These are phyloP conservation scores for Leucosporidium scottii DNA, from an alignment of 768 basidiomycete species.

Conservation along the genomic window DNA sequence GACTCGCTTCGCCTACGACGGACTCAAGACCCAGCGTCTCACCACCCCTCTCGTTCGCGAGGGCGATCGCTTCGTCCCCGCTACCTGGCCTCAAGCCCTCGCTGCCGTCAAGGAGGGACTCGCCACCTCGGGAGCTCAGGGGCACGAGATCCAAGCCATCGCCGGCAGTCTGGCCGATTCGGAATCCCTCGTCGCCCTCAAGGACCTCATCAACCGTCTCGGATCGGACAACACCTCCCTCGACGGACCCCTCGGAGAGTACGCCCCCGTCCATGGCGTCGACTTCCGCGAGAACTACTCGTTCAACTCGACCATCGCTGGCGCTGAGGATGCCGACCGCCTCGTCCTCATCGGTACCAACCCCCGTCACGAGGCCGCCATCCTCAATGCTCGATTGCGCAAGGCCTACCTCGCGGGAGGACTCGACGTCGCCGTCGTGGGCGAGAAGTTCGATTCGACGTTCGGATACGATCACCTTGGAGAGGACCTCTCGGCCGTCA, in stretches of 20 bases:
- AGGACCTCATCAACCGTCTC: conserved; percentile 84
- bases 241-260: conserved; percentile 63
- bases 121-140: conserved; percentile 67
- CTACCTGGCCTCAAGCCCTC: conserved; percentile 86
- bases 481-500: conserved; percentile 61
- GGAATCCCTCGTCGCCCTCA: conserved; percentile 84
- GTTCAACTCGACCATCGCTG: conserved; percentile 87
- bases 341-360: conserved; percentile 94
- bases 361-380: conserved; percentile 93
- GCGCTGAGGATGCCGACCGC: conserved; percentile 81
- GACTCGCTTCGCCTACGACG: conserved; percentile 93
- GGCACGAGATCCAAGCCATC: conserved; percentile 88
- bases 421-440: conserved; percentile 80
- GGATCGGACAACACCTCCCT: conserved; percentile 88
- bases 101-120: conserved; percentile 71
- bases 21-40: conserved; percentile 86
- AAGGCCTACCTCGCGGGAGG: conserved; percentile 85
- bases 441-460: conserved; percentile 80
- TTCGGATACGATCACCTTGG: conserved; percentile 94
- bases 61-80: conserved; percentile 84
- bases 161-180: conserved; percentile 90
- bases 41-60: conserved; percentile 83
- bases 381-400: conserved; percentile 92
- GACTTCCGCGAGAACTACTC: conserved; percentile 94
- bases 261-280: conserved; percentile 65